These are phyloP conservation scores for Juglanconis juglandina DNA, from an alignment of 2,329 filamentous ascomycete species.

Conservation along the genomic window DNA sequence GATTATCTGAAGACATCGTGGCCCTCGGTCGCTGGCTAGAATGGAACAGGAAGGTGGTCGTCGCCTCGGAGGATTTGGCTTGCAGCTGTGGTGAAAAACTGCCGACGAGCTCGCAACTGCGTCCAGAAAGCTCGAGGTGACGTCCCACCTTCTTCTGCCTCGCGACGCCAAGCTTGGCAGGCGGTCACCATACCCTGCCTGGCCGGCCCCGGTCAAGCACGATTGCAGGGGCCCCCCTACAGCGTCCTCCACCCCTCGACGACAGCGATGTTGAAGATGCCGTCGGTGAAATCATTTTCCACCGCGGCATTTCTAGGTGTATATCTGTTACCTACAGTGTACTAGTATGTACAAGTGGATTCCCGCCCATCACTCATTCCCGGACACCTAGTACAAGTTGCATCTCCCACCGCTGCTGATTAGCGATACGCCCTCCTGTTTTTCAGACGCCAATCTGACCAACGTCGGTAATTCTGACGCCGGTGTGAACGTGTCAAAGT, in stretches of 20 bases:
- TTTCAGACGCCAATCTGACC: not conserved
- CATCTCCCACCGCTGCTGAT: too few relatives aligned
- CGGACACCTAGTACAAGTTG: too few relatives aligned
- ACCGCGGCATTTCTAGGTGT: not conserved
- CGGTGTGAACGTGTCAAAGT: too few relatives aligned
- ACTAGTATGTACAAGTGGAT: not conserved
- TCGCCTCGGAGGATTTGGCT: not conserved
- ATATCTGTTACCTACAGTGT: not conserved
- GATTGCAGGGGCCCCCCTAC: not conserved
- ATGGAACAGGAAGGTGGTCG: not conserved
- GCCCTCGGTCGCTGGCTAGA: not conserved
- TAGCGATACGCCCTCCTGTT: too few relatives aligned
- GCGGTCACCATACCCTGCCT: not conserved
- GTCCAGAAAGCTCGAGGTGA: not conserved
- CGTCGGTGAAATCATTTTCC: not conserved
- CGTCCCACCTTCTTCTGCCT: not conserved
- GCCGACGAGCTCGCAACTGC: too few relatives aligned
- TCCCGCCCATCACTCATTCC: not conserved
- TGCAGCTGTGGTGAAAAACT: too few relatives aligned
- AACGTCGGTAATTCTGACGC: not conserved
- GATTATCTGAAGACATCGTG: conserved; percentile 10
- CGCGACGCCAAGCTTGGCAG: not conserved
- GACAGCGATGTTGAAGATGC: not conserved
- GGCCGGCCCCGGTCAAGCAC: too few relatives aligned
- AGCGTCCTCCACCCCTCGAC: not conserved